Conservation (phyloP, 2,329 filamentous ascomycete species). For the Epichloe scottii region DNA sequence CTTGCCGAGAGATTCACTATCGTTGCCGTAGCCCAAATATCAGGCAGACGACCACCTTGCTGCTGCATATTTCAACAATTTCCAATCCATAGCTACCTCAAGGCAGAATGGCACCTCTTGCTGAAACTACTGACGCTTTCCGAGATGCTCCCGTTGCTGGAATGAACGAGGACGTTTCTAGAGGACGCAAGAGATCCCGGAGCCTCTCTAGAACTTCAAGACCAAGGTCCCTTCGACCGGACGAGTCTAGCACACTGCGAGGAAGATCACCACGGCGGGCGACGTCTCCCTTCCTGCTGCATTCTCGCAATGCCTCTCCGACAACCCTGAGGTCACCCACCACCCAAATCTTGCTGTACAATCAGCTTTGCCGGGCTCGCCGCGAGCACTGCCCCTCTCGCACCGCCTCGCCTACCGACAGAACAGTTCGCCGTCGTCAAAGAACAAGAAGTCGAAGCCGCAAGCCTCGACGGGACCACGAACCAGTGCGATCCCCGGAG, state of each 20-base stretch:
- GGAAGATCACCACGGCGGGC: conserved; percentile 29
- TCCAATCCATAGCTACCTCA: too few species aligned
- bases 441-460: conserved; percentile 27
- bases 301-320: conserved; percentile 23
- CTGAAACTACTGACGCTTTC: conserved; percentile 11
- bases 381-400: conserved; percentile 33
- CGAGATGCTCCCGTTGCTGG: conserved; percentile 12
- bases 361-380: conserved; percentile 26
- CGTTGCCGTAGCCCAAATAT: background rate
- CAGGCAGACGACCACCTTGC: background rate
- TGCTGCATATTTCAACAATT: background rate
- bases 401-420: conserved; percentile 22
- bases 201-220: conserved; percentile 21
- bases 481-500: conserved; percentile 17
- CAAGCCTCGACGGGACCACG: conserved; percentile 18
- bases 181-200: conserved; percentile 28
- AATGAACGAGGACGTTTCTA: conserved; percentile 14
- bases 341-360: conserved; percentile 28
- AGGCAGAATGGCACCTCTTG: conserved; percentile 13
- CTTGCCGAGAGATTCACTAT: too few species aligned
- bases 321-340: conserved; percentile 25
- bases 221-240: conserved; percentile 20
- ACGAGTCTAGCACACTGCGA: conserved; percentile 30
- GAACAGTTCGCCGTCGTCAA: conserved; percentile 23
- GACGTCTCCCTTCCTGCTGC: conserved; percentile 21